These are phyloP conservation scores for Cryphonectria nitschkei DNA, from an alignment of 2,329 filamentous ascomycete species.

Conservation along the genomic window DNA sequence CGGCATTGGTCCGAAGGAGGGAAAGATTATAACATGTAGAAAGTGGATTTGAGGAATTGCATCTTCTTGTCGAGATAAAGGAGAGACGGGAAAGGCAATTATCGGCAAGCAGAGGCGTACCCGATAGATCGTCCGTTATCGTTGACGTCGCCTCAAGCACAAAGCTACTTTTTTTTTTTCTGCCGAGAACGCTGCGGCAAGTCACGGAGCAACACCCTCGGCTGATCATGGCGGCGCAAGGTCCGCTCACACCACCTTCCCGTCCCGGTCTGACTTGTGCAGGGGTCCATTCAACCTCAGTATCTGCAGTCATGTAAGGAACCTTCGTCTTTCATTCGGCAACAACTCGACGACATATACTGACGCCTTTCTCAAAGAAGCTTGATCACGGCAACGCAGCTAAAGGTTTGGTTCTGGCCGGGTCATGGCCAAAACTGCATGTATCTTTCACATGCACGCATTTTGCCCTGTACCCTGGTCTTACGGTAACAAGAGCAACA, in stretches of 20 bases:
- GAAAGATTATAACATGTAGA: background rate
- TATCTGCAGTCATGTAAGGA: background rate
- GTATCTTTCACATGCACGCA: too few species aligned
- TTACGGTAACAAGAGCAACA: too few species aligned
- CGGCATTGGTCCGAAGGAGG: background rate
- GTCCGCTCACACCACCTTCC: conserved; percentile 1
- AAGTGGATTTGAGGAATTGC: background rate
- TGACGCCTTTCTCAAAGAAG: background rate
- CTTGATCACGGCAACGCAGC: too few species aligned
- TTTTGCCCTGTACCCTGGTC: too few species aligned
- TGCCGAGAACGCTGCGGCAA: conserved; percentile 1
- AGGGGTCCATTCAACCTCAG: background rate
- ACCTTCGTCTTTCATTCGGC: background rate
- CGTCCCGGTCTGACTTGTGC: background rate
- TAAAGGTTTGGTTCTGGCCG: too few species aligned
- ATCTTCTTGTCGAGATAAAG: background rate
- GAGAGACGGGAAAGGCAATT: background rate
- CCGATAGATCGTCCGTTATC: background rate
- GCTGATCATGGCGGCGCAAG: background rate
- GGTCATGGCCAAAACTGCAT: too few species aligned
- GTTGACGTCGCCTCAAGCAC: conserved; percentile 1
- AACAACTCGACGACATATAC: background rate
- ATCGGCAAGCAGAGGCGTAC: background rate
- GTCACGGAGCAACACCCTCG: background rate
- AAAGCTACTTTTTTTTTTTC: background rate